Conservation (phyloP, 805 yeast genomes). For the Starmerella sirachaensis region DNA sequence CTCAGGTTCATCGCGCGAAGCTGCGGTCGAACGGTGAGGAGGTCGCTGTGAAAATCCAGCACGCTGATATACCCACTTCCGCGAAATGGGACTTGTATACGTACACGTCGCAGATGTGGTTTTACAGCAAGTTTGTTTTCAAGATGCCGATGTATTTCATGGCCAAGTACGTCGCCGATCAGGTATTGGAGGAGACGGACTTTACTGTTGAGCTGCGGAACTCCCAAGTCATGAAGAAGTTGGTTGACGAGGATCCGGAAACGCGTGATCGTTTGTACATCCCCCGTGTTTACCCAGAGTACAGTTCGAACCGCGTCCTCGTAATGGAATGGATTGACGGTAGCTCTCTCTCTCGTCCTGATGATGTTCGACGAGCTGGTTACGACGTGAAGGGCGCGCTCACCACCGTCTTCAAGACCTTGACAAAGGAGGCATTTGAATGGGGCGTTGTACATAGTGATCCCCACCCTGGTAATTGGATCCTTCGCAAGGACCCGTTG, state of each 20-base stretch:
- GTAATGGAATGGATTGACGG: constrained; percentile 73
- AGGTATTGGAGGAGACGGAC: constrained; percentile 49
- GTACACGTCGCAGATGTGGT: constrained; percentile 39
- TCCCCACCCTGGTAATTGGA: constrained; percentile 71
- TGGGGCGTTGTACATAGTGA: constrained; percentile 66
- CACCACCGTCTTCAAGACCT: constrained; percentile 39
- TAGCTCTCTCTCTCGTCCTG: constrained; percentile 39
- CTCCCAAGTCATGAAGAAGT: constrained; percentile 33
- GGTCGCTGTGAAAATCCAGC: constrained; percentile 90
- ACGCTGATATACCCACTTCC: constrained; percentile 51
- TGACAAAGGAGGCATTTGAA: constrained; percentile 47
- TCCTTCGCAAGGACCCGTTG: constrained; percentile 34
- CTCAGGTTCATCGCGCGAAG: constrained; percentile 79
- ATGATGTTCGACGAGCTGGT: constrained; percentile 30
- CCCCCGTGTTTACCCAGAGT: constrained; percentile 40
- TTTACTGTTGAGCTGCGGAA: constrained; percentile 47
- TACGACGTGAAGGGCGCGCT: constrained; percentile 35
- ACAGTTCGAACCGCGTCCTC: constrained; percentile 41
- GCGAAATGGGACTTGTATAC: constrained; percentile 49
- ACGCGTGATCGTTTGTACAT: constrained; percentile 35
- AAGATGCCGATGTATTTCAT: constrained; percentile 50
- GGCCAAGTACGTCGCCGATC: constrained; percentile 45
- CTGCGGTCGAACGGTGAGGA: constrained; percentile 46
- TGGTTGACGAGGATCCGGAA: constrained; percentile 30
- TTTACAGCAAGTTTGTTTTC: constrained; percentile 44